phyloP scores from a whole-genome alignment of 2,329 filamentous ascomycete genomes.

The Monilinia fructigena region DNA sequence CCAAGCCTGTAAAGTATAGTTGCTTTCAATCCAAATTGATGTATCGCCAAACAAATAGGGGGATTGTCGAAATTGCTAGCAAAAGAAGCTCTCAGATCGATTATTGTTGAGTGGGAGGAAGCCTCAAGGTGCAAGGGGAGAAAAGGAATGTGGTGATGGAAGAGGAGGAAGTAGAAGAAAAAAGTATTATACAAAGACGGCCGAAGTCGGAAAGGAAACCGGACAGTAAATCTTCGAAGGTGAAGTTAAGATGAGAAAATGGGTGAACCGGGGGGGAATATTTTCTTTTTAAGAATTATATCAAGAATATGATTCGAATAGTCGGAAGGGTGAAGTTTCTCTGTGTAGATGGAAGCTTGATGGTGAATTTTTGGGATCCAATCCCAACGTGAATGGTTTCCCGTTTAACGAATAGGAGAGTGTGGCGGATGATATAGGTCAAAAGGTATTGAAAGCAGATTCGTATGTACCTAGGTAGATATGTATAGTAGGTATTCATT shows the following conservation, averaged over 20 bases:
- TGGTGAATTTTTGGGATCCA: not conserved
- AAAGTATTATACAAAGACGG: not conserved
- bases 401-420: no score
- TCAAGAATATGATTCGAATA: not conserved
- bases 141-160: not conserved
- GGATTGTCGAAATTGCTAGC: not conserved
- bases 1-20: not conserved
- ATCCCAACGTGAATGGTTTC: not conserved
- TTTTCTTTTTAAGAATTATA: not conserved
- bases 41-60: not conserved
- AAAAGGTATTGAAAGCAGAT: no score
- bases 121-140: no score
- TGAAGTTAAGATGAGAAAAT: not conserved
- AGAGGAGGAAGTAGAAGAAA: not conserved
- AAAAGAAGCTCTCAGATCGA: constrained; percentile 10
- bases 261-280: not conserved
- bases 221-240: no score
- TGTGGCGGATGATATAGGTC: no score
- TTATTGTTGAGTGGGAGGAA: not conserved
- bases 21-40: not conserved
- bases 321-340: not conserved
- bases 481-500: no score
- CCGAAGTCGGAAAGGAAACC: not conserved
- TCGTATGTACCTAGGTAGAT: no score
- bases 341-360: not conserved